phyloP scores from a whole-genome alignment of 768 basidiomycete species.

The Collybia nuda region DNA sequence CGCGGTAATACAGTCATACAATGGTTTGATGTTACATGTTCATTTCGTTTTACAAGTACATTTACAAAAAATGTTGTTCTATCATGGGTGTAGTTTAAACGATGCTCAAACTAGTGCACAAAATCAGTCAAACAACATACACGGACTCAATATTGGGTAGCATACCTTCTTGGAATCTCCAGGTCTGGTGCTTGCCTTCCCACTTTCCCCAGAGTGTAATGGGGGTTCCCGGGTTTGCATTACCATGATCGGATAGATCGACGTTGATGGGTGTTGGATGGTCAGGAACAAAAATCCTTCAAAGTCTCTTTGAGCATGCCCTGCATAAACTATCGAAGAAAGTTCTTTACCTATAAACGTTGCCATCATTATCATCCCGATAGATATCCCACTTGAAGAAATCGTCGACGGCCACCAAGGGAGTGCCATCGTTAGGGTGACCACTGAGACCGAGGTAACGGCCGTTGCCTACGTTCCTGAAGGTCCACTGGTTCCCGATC shows the following conservation, averaged over 20 bases:
- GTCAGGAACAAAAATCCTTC: conserved; percentile 34
- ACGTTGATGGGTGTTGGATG: conserved; percentile 20
- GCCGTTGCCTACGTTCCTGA: conserved; percentile 15
- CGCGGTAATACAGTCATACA: too few relatives aligned
- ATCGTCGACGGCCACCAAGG: conserved; percentile 11
- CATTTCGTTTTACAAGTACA: too few relatives aligned
- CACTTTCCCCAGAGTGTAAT: conserved; percentile 41
- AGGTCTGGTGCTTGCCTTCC: conserved; percentile 41
- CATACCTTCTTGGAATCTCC: conserved; percentile 31
- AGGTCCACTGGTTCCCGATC: conserved; percentile 13
- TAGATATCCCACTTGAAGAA: conserved; percentile 20
- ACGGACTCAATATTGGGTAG: not conserved
- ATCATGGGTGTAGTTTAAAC: not conserved
- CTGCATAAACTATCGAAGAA: not conserved
- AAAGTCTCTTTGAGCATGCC: not conserved
- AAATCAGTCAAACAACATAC: not conserved
- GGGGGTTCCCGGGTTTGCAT: conserved; percentile 34
- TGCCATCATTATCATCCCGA: conserved; percentile 11
- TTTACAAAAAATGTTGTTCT: not conserved
- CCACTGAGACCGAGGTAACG: conserved; percentile 15
- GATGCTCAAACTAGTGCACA: not conserved
- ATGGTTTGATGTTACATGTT: too few relatives aligned
- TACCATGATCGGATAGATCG: conserved; percentile 43
- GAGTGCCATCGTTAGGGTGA: conserved; percentile 4
- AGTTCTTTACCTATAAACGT: conserved; percentile 19